A percentile compares a stretch with the other conserved stretches of the same genome.
Evolutionary conservation across 2,329 filamentous ascomycete genomes (phyloP).

Genomic region (Biscogniauxia sp.): DNA sequence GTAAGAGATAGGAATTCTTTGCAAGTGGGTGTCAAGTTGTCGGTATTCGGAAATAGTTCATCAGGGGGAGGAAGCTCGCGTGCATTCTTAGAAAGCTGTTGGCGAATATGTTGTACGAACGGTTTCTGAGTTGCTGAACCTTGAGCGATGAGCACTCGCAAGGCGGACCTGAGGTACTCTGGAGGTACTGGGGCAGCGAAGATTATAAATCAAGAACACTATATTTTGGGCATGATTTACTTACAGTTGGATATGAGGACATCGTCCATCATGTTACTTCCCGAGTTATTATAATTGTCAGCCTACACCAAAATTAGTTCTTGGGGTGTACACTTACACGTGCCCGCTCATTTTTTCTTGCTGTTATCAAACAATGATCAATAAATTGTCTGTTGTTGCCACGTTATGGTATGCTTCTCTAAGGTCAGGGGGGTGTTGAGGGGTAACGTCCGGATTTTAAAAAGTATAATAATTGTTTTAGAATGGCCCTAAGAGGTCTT

Average conservation of each 20-base stretch:
- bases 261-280: conserved; percentile 42
- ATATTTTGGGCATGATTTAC: conserved; percentile 5
- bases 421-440: too few relatives aligned
- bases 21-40: conserved; percentile 24
- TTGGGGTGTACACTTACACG: conserved; percentile 20
- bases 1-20: conserved; percentile 30
- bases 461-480: too few relatives aligned
- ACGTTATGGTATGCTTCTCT: too few relatives aligned
- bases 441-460: too few relatives aligned
- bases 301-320: neutral
- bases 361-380: neutral
- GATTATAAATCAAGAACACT: neutral
- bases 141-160: conserved; percentile 33
- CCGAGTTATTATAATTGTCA: neutral
- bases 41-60: conserved; percentile 26
- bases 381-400: neutral
- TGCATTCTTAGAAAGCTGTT: conserved; percentile 25
- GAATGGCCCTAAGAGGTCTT: too few relatives aligned
- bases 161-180: conserved; percentile 33
- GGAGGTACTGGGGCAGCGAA: conserved; percentile 26
- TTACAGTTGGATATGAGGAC: conserved; percentile 38
- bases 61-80: conserved; percentile 18
- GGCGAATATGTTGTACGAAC: conserved; percentile 35
- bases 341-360: conserved; percentile 24
- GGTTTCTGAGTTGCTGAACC: conserved; percentile 29